Evolutionary conservation across 2,329 filamentous ascomycete species (phyloP).

Genomic region (Colletotrichum endophyticum): DNA sequence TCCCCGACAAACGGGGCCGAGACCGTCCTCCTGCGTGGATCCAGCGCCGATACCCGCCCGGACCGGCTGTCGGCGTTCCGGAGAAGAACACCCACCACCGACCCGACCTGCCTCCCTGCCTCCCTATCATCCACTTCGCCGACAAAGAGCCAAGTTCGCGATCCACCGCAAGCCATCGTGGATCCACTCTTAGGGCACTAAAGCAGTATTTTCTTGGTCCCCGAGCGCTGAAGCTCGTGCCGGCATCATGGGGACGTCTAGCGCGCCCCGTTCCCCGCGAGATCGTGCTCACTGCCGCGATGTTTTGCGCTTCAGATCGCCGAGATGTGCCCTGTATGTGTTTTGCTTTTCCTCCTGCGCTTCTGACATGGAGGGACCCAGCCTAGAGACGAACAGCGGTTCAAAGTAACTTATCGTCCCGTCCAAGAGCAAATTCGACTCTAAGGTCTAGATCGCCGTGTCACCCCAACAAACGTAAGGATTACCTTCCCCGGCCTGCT

Average conservation of each 20-base stretch:
- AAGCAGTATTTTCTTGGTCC: not conserved
- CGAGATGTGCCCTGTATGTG: not conserved
- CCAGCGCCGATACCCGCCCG: slow-evolving; percentile 15
- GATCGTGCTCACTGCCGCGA: not conserved
- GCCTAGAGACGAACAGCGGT: not conserved
- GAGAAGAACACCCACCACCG: not conserved
- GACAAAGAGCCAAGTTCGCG: not conserved
- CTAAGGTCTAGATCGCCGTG: not conserved
- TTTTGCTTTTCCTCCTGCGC: not conserved
- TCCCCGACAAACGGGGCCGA: slow-evolving; percentile 16
- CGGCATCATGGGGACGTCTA: slow-evolving; percentile 1
- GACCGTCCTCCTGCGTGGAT: not conserved
- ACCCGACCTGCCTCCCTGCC: not conserved
- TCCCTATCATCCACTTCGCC: not conserved
- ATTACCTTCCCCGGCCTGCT: not conserved
- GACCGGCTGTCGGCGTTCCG: slow-evolving; percentile 10
- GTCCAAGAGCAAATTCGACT: not conserved
- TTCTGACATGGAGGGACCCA: not conserved
- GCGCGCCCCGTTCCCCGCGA: not conserved
- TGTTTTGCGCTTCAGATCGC: not conserved
- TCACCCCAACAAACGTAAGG: not conserved
- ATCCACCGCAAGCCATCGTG: not conserved
- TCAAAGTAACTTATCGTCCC: not conserved
- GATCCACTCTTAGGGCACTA: slow-evolving; percentile 2
- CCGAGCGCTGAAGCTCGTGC: not conserved